Percentiles rank a stretch among this genome's conserved stretches.
These are phyloP conservation scores for Solanum clarkiae DNA, from an alignment of 257 asterid species.

Conservation along the genomic window DNA sequence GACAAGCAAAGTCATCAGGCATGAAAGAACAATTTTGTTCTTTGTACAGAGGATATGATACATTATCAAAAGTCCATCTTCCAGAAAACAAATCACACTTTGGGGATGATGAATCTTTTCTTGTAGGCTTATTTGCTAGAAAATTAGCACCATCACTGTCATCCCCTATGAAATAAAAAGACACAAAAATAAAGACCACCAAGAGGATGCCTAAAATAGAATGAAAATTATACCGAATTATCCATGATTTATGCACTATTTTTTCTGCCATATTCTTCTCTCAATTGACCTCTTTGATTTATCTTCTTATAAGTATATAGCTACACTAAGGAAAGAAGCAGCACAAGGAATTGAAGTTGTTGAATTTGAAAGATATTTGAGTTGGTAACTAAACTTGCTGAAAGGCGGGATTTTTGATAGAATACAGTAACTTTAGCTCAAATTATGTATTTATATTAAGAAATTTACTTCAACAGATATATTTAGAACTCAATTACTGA, in stretches of 20 bases:
- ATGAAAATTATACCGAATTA: not conserved
- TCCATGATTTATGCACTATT: not conserved
- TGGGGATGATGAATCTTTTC: not conserved
- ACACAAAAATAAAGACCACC: not conserved
- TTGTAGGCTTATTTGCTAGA: not conserved
- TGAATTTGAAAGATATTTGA: not conserved
- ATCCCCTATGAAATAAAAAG: not conserved
- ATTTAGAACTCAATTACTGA: not conserved
- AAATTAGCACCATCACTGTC: not conserved
- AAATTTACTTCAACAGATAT: not conserved
- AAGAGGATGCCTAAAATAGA: not conserved
- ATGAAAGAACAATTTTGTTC: slow-evolving; percentile 23
- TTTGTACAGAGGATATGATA: slow-evolving; percentile 11
- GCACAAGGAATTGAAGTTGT: not conserved
- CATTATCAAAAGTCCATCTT: slow-evolving; percentile 21
- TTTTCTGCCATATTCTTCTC: not conserved
- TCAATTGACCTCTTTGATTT: not conserved
- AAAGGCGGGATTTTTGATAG: rapidly evolving
- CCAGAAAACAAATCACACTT: slow-evolving; percentile 22
- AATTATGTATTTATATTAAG: too few relatives aligned
- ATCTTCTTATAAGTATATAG: not conserved
- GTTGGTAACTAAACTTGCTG: not conserved
- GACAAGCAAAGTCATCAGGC: slow-evolving; percentile 29
- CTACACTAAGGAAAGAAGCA: not conserved
- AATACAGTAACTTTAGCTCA: not conserved